phyloP scores from a whole-genome alignment of 2,329 filamentous ascomycete species.

The Pezicula neosporulosa region DNA sequence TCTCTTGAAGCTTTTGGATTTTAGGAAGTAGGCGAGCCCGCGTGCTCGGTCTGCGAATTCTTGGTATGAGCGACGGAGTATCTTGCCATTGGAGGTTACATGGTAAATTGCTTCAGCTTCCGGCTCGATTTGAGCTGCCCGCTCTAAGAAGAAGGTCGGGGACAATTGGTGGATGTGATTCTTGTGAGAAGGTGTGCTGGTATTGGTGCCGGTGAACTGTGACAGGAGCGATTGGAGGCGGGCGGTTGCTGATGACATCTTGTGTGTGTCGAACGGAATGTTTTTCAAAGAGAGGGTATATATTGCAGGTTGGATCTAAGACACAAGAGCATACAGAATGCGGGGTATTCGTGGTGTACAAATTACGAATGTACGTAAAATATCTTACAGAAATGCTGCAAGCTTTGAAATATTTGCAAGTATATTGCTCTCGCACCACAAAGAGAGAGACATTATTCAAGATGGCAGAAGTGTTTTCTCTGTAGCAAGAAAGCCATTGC shows the following conservation, averaged over 20 bases:
- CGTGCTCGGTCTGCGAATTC: constrained; percentile 83
- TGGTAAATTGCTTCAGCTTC: constrained; percentile 83
- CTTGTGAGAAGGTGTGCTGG: constrained; percentile 17
- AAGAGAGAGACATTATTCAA: no score
- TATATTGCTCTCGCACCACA: no score
- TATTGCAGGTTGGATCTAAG: neutral
- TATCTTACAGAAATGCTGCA: no score
- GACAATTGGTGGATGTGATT: constrained; percentile 75
- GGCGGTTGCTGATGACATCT: constrained; percentile 65
- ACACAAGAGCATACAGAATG: no score
- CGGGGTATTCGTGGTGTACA: no score
- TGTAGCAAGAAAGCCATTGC: no score
- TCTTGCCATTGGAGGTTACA: constrained; percentile 71
- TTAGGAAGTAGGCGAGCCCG: constrained; percentile 84
- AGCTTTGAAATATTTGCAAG: no score
- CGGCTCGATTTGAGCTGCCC: constrained; percentile 85
- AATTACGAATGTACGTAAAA: no score
- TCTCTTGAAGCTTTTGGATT: constrained; percentile 67
- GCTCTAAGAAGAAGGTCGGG: constrained; percentile 81
- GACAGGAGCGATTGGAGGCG: constrained; percentile 56
- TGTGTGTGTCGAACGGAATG: constrained; percentile 12
- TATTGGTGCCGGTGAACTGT: constrained; percentile 43
- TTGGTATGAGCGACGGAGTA: constrained; percentile 72
- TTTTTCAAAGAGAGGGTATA: neutral
- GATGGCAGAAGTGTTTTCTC: no score